These are phyloP conservation scores for Malus asiatica DNA, from an alignment of 306 rosid species.

Conservation along the genomic window DNA sequence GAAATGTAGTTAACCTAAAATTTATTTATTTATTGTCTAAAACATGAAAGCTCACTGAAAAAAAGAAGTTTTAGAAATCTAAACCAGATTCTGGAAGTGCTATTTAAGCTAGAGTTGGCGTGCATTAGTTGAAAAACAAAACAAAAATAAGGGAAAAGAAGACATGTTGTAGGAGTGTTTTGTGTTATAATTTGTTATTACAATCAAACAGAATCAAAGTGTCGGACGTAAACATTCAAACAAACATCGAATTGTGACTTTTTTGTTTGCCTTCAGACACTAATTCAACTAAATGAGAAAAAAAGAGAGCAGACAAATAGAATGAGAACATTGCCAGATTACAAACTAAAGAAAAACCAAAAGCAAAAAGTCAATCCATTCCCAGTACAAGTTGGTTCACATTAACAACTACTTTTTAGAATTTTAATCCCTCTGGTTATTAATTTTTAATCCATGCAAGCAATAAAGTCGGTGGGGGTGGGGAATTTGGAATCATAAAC, in stretches of 20 bases:
- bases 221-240: not conserved
- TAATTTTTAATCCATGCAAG: not conserved
- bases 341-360: not conserved
- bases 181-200: not conserved
- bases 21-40: no score
- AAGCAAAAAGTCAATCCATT: constrained; percentile 12
- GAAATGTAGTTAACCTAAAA: no score
- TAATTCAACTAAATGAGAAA: not conserved
- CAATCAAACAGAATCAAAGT: not conserved
- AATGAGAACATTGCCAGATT: not conserved
- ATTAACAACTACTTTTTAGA: not conserved
- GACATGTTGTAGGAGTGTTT: not conserved
- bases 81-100: not conserved
- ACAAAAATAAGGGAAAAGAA: not conserved
- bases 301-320: not conserved
- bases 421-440: not conserved
- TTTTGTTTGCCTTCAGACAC: constrained; percentile 10
- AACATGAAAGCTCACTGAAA: no score
- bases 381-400: constrained; percentile 7
- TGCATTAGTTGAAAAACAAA: not conserved
- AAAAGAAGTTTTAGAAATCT: no score
- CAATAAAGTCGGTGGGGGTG: constrained; percentile 17
- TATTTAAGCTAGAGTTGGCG: not conserved
- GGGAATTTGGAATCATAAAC: constrained; percentile 7
- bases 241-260: not conserved